Evolutionary conservation across 495 filamentous ascomycete genomes (phyloP).

Genomic region (Xylaria bambusicola): DNA sequence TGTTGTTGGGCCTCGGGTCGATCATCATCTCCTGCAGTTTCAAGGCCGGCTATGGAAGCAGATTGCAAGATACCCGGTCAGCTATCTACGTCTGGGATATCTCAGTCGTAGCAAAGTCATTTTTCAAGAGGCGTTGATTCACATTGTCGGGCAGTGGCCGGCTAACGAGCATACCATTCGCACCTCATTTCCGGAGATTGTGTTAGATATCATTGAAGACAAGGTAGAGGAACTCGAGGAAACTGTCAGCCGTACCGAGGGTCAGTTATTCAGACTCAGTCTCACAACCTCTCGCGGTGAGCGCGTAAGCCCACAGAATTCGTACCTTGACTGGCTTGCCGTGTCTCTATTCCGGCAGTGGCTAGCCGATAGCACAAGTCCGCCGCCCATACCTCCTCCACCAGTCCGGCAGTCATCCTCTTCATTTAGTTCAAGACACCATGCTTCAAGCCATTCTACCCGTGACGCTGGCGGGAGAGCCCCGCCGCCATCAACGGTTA

Average conservation of each 20-base stretch:
- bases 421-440: conserved; percentile 11
- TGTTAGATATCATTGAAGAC: conserved; percentile 87
- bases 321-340: conserved; percentile 84
- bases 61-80: conserved; percentile 89
- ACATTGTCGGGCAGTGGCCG: conserved; percentile 93
- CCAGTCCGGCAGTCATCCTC: conserved; percentile 20
- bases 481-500: conserved; percentile 17
- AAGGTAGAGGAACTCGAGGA: conserved; percentile 85
- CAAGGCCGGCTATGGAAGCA: conserved; percentile 88
- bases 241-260: conserved; percentile 66
- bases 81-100: conserved; percentile 87
- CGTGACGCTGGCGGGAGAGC: conserved; percentile 21
- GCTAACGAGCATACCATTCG: conserved; percentile 73
- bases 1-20: conserved; percentile 85
- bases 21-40: conserved; percentile 90
- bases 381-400: conserved; percentile 57
- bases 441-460: conserved; percentile 19
- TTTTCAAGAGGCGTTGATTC: conserved; percentile 85
- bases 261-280: conserved; percentile 74
- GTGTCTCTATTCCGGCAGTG: conserved; percentile 85
- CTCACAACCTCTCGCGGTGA: conserved; percentile 80
- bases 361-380: conserved; percentile 83
- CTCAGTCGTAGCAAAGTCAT: conserved; percentile 81
- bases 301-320: conserved; percentile 72
- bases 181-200: conserved; percentile 65